phyloP scores from a whole-genome alignment of 495 filamentous ascomycete genomes.

The Penicillium goetzii region DNA sequence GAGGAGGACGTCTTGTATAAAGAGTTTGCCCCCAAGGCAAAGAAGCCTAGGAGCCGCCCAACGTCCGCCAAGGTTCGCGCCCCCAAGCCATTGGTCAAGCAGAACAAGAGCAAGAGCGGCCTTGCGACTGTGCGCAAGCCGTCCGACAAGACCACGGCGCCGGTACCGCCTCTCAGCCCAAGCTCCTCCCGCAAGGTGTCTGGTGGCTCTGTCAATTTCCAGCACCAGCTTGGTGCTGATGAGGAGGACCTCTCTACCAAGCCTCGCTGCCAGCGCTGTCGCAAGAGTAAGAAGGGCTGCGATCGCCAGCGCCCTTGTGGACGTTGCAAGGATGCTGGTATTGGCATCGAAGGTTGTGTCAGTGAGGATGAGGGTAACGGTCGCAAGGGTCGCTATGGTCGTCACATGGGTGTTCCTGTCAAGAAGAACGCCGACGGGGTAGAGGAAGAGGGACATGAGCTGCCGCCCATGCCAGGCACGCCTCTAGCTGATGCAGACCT shows the following conservation, averaged over 20 bases:
- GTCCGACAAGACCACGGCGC: slow-evolving; percentile 52
- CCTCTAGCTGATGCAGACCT: slow-evolving; percentile 37
- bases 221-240: slow-evolving; percentile 73
- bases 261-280: slow-evolving; percentile 95
- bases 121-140: slow-evolving; percentile 51
- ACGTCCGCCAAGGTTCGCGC: slow-evolving; percentile 40
- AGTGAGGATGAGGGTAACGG: slow-evolving; percentile 97
- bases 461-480: slow-evolving; percentile 39
- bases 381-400: slow-evolving; percentile 92
- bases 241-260: slow-evolving; percentile 91
- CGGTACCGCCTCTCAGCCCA: slow-evolving; percentile 51
- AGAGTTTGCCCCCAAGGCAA: slow-evolving; percentile 47
- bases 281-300: slow-evolving; percentile 99
- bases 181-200: slow-evolving; percentile 76
- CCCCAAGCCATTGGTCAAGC: slow-evolving; percentile 45
- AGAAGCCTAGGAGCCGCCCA: slow-evolving; percentile 50
- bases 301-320: slow-evolving; percentile 94
- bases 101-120: slow-evolving; percentile 45
- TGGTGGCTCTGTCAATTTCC: slow-evolving; percentile 67
- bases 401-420: slow-evolving; percentile 93
- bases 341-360: slow-evolving; percentile 87
- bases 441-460: slow-evolving; percentile 31
- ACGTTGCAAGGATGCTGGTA: slow-evolving; percentile 92
- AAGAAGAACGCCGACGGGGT: slow-evolving; percentile 62
- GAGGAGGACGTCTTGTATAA: slow-evolving; percentile 52